Evolutionary conservation across 768 basidiomycete species (phyloP), one percentile per base, ranked within the genome.

Genomic region (Hypholoma sublateritium): DNA sequence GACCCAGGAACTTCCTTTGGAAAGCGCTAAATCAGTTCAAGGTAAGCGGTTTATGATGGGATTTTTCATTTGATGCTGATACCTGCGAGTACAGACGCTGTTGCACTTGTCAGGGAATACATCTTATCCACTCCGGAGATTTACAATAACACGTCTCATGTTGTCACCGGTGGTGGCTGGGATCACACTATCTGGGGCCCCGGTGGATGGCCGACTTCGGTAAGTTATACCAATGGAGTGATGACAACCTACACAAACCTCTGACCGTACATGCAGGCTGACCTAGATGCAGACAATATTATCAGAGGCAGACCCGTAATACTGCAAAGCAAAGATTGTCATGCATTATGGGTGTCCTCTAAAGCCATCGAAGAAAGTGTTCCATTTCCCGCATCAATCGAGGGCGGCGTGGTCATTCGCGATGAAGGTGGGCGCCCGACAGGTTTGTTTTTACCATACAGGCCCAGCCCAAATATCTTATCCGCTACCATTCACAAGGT

Each of bases 101-200:
- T 89, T 36, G 74, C 74, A 1, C 80, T 84, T 44, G 80, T 93
- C 36, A 78, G 80, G 50, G 66, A 80, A 19, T 88, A 83, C 69
- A 84, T 93, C 53, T 69, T 83, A 11, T 69, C 76, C 8, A 79
- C 84, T 58, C 80, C 80, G 0, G 85, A 86, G 41, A 70, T 88
- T n/a, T 68, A 74, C 19, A 72, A 74, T 17, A 80, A 92, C 67
- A 79, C 73, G 13, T 76, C 80, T 19, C 80, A 78, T 60, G 85
- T 86, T 69, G 80, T 96, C 14, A 80, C 85, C 53, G 93, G 93
- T 2, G 84, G 89, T 67, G 95, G 94, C 1, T 96, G 95, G 93
- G 91, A 96, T 69, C 95, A 96, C 70, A 95, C 92, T 1, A 72
- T 79, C 52, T 91, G 89, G 89, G 74, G 80, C 7, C 68, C 68